A percentile compares a stretch with the other conserved stretches of the same genome.
Evolutionary conservation across 2,329 filamentous ascomycete genomes (phyloP).

Genomic region (Pochonia chlamydosporia): DNA sequence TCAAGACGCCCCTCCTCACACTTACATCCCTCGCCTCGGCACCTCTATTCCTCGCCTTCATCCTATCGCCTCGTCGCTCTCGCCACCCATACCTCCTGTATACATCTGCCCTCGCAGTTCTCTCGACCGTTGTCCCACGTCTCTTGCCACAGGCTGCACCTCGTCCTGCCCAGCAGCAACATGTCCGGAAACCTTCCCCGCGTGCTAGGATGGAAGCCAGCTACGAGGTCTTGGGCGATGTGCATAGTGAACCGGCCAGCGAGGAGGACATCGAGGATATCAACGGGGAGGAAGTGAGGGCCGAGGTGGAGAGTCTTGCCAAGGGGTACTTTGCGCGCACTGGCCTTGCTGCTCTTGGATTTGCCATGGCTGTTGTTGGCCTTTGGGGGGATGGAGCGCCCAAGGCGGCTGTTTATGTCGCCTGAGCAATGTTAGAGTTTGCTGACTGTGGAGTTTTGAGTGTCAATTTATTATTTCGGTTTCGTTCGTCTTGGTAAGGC

Average conservation of each 20-base stretch:
- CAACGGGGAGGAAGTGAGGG: constrained; percentile 58
- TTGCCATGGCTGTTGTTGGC: constrained; percentile 56
- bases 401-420: constrained; percentile 26
- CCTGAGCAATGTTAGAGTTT: constrained; percentile 16
- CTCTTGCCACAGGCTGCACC: constrained; percentile 34
- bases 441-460: no score
- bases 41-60: constrained; percentile 72
- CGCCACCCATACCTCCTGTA: constrained; percentile 90
- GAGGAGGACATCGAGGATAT: constrained; percentile 47
- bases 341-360: constrained; percentile 48
- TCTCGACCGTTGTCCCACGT: constrained; percentile 51
- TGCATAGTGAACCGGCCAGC: constrained; percentile 42
- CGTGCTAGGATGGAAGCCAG: constrained; percentile 58
- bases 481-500: neutral
- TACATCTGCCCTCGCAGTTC: constrained; percentile 63
- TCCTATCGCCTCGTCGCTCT: constrained; percentile 65
- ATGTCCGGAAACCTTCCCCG: constrained; percentile 21
- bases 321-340: constrained; percentile 50
- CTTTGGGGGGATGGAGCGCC: constrained; percentile 59
- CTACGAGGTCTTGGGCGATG: constrained; percentile 61
- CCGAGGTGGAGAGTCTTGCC: constrained; percentile 48
- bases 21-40: constrained; percentile 64
- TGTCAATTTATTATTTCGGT: no score
- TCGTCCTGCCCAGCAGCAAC: constrained; percentile 20
- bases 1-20: constrained; percentile 59